Evolutionary conservation across 2,329 filamentous ascomycete genomes (phyloP), one percentile per base, ranked within the genome.

Genomic region (Colletotrichum orbiculare): DNA sequence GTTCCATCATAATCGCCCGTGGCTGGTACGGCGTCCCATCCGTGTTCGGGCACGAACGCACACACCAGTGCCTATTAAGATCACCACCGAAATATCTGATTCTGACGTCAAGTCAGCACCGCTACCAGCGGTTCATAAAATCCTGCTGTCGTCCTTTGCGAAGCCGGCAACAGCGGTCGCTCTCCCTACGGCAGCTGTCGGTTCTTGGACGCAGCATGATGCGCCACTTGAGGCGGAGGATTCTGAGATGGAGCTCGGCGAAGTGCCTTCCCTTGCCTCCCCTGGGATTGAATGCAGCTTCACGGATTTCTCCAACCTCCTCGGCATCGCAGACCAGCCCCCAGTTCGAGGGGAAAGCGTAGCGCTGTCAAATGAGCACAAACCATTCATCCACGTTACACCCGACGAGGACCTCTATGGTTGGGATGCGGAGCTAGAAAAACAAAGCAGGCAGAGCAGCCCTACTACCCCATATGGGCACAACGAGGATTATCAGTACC

Each of bases 381-480:
- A 1, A 73, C 73, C 6, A 55, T 71, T 6, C 74, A 72, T 47
- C 6, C 69, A 67, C 54, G 64, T 71, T 8, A 71, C 71, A 12
- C 73, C 74, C 4, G 73, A 73, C 6, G 72, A 76, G 2, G 83
- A 87, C 60, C 69, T 79, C 5, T 87, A 87, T 60, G 84, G 85
- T 11, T 87, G 84, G 85, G 83, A 87, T 64, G 83, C 82, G 9
- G 83, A 83, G 67, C 75, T 81, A 17, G 76, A 79, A 9, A 74
- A 75, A 25, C 73, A 71, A 48, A 61, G 56, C 25, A 57, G 37
- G 46, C 60, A 49, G 11, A 53, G 35, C 15, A 56, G 62, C n/a
- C 58, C 49, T 3, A 13, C 39, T 10, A 9, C 45, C 17, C 41
- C 43, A 11, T 60, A 3, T 34, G 4, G 52, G 8, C 62, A 42